Evolutionary conservation across 306 rosid genomes (phyloP).

Genomic region (Fagus crenata): DNA sequence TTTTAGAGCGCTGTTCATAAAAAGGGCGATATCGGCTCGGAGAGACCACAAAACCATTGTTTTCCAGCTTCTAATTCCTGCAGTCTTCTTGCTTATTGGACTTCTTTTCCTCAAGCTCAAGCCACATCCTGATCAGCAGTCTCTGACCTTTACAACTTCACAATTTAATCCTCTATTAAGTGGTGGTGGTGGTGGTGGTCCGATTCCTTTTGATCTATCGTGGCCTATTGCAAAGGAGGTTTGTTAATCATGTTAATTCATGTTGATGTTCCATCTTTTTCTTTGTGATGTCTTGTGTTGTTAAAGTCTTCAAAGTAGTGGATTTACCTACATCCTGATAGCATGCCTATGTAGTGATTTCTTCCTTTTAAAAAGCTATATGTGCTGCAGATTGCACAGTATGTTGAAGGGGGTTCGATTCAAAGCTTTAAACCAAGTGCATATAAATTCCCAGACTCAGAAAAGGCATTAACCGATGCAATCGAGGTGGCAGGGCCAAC

Average conservation of each 20-base stretch:
- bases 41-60: constrained; percentile 85
- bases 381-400: constrained; percentile 62
- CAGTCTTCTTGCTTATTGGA: constrained; percentile 78
- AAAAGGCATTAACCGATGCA: constrained; percentile 70
- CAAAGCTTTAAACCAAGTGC: constrained; percentile 59
- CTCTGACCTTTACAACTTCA: too few relatives aligned
- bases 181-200: too few relatives aligned
- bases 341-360: constrained; percentile 11
- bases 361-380: constrained; percentile 23
- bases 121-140: constrained; percentile 99
- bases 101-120: constrained; percentile 88
- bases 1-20: constrained; percentile 75
- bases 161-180: too few relatives aligned
- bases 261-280: background rate
- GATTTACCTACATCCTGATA: constrained; percentile 7
- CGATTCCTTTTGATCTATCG: too few relatives aligned
- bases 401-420: constrained; percentile 81
- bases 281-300: constrained; percentile 6
- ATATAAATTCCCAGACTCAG: constrained; percentile 73
- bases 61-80: constrained; percentile 94
- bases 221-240: too few relatives aligned
- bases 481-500: constrained; percentile 86
- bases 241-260: constrained; percentile 37
- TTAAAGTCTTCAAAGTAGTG: background rate
- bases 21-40: constrained; percentile 88